Percentiles rank a stretch among this genome's conserved stretches.
phyloP scores from a whole-genome alignment of 768 basidiomycete species.

The Lentinus tigrinus region DNA sequence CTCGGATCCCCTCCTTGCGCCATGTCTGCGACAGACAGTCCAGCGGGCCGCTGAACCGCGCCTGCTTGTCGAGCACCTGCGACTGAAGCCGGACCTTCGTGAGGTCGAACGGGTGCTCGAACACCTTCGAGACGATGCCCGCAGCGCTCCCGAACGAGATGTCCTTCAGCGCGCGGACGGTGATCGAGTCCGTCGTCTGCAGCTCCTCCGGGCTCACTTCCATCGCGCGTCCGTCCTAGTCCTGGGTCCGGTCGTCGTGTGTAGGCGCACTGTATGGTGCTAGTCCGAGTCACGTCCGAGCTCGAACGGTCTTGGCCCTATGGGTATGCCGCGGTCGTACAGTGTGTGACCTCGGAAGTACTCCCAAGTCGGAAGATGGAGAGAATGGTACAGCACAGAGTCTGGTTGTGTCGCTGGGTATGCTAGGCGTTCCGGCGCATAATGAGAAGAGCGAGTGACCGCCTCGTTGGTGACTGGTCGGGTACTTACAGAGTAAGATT shows the following conservation, averaged over 20 bases:
- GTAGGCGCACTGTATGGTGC: not conserved
- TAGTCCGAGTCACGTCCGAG: too few species aligned
- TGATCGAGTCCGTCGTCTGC: constrained; percentile 17
- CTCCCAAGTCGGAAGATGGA: not conserved
- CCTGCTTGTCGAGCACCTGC: constrained; percentile 72
- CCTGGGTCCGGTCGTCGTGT: not conserved
- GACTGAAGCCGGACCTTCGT: constrained; percentile 93
- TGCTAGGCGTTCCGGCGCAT: too few species aligned
- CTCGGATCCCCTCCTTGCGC: constrained; percentile 75
- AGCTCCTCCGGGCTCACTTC: constrained; percentile 4
- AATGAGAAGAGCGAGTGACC: not conserved
- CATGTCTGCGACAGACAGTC: constrained; percentile 87
- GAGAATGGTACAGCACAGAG: not conserved
- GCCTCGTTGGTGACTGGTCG: not conserved
- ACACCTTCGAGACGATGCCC: constrained; percentile 83
- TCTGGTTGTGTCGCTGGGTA: too few species aligned
- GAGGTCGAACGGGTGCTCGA: constrained; percentile 95
- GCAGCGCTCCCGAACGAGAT: constrained; percentile 43
- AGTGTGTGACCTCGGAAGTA: too few species aligned
- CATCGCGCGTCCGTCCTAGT: not conserved
- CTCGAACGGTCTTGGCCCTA: too few species aligned
- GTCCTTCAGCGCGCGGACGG: constrained; percentile 24
- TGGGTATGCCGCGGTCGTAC: too few species aligned
- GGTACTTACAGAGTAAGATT: not conserved
- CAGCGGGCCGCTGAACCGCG: constrained; percentile 79